Percentiles rank a stretch among this genome's conserved stretches.
Conservation (phyloP, 2,329 filamentous ascomycete species). For the Coniella lustricola region DNA sequence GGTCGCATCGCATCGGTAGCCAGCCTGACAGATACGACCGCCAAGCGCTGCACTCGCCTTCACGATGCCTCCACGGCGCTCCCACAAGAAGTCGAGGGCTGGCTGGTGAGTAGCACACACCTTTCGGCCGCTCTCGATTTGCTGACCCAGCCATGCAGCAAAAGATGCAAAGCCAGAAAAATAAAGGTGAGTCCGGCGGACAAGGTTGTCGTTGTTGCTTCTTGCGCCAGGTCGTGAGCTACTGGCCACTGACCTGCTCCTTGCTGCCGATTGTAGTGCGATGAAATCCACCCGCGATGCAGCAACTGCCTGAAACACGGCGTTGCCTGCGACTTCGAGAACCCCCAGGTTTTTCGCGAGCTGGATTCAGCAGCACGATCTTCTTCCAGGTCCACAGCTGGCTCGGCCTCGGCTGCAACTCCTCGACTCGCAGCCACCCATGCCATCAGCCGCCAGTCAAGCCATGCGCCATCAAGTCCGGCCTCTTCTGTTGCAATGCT, state of each 20-base stretch:
- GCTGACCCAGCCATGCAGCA: neutral
- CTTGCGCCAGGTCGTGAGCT: neutral
- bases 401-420: conserved; percentile 16
- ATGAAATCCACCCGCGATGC: conserved; percentile 58
- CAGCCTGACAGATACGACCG: neutral
- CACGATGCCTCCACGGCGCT: conserved; percentile 56
- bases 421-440: neutral
- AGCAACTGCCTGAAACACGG: conserved; percentile 62
- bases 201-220: neutral
- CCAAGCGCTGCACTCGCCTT: neutral
- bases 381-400: conserved; percentile 20
- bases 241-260: neutral
- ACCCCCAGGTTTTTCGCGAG: conserved; percentile 39
- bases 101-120: conserved; percentile 38
- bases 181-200: conserved; percentile 54
- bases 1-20: neutral
- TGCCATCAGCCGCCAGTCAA: conserved; percentile 7
- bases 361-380: conserved; percentile 29
- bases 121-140: conserved; percentile 22
- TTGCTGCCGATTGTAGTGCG: conserved; percentile 39
- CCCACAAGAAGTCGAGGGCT: conserved; percentile 63
- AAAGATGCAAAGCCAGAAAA: conserved; percentile 58
- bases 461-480: conserved; percentile 5
- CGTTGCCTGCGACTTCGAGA: conserved; percentile 59
- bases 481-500: conserved; percentile 18